Base-by-base conservation (phyloP, 164 flowering plant genomes). In the Cinnamomum micranthum region DNA sequence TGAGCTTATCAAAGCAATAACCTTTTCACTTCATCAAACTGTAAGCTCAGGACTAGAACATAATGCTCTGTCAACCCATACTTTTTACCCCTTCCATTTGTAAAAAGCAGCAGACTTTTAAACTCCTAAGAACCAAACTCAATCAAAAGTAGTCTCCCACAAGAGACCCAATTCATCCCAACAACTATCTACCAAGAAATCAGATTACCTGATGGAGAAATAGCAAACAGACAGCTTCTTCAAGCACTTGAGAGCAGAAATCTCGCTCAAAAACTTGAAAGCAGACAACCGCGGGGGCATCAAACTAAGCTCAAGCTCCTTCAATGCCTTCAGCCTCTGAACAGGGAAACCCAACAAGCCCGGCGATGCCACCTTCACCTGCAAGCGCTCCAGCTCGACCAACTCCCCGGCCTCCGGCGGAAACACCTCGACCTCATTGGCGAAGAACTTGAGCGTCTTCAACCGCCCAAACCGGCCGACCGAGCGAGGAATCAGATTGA, bases 201-300 rank as follows among this genome's bases (percentile, higher is more conserved):
- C 25, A 63, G 67, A 25, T 50, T 50, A 92, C 99, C 98, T 85
- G 22, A 95, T 92, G 3, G 94, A 86, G 79, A 93, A 95, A 75
- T 93, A 90, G 71, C 97, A 93, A 80, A 95, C 88, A 55, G 95
- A 88, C 65, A 95, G 92, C 83, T 80, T 90, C 6, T 89, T 91
- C 86, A 95, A 79, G 82, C 85, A 78, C 82, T 82, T 87, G 66
- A 95, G 88, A 50, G 82, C 85, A 2, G 92, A 80, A 77, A 93
- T 86, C 73, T 92, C 98, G 22, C 86, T 81, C 79, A 92, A 77
- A 7, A 92, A 19, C 0, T 89, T 85, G 72, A 89, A 85, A 0
- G 85, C 84, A 0, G 93, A 89, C 27, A 90, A 85, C 80, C 96
- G 75, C 0, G 85, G 86, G 0, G 96, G 99, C 17, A 85, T 86